Percentiles rank a stretch among this genome's conserved stretches.
Evolutionary conservation across 2,329 filamentous ascomycete species (phyloP).

Genomic region (Chaetoscypha palmicola): DNA sequence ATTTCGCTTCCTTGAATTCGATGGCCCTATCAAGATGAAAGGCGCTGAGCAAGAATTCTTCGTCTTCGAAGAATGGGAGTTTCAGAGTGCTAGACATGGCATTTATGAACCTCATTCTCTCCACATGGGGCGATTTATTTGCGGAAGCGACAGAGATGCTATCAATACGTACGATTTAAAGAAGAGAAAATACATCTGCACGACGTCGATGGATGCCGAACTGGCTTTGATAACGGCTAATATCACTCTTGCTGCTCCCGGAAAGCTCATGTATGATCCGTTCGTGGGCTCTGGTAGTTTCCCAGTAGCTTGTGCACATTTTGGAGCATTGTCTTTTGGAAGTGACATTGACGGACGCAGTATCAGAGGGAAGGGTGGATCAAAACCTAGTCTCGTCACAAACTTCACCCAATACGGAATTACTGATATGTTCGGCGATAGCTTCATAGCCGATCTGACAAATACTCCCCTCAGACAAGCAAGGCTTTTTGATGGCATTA

Average conservation of each 20-base stretch:
- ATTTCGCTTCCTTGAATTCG: conserved; percentile 71
- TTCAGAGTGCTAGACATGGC: conserved; percentile 41
- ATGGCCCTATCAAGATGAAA: conserved; percentile 71
- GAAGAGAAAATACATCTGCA: conserved; percentile 87
- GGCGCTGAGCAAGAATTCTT: conserved; percentile 67
- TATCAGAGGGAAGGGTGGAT: conserved; percentile 61
- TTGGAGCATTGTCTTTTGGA: conserved; percentile 75
- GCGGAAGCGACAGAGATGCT: conserved; percentile 57
- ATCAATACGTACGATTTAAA: conserved; percentile 79
- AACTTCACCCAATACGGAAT: conserved; percentile 85
- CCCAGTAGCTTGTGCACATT: conserved; percentile 81
- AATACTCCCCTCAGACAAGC: conserved; percentile 65
- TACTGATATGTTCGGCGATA: conserved; percentile 59
- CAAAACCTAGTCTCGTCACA: conserved; percentile 45
- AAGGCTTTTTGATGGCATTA: conserved; percentile 73
- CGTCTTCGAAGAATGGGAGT: conserved; percentile 75
- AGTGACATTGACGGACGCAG: conserved; percentile 91
- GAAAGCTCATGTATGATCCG: conserved; percentile 86
- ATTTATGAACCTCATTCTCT: conserved; percentile 51
- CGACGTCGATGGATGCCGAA: conserved; percentile 96
- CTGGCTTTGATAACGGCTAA: conserved; percentile 88
- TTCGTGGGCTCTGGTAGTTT: conserved; percentile 96
- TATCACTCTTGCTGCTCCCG: conserved; percentile 72
- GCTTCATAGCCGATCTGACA: conserved; percentile 80
- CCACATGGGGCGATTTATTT: conserved; percentile 68